phyloP scores from a whole-genome alignment of 805 yeast genomes.

The Cyberlindnera petersonii region DNA sequence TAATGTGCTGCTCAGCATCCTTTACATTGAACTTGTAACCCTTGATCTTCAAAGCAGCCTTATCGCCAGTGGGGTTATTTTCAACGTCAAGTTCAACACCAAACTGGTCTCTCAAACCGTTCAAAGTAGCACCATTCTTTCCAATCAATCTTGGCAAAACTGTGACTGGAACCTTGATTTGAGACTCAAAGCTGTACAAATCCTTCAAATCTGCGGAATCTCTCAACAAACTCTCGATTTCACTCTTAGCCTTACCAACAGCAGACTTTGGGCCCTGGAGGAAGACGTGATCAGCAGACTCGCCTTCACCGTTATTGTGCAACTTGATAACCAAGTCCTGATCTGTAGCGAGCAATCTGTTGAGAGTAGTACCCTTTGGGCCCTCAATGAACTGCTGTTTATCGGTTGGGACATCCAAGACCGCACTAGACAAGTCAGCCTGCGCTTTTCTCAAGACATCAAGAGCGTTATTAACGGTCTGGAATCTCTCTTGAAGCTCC shows the following conservation, averaged over 20 bases:
- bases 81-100: slow-evolving; percentile 75
- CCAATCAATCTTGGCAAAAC: slow-evolving; percentile 84
- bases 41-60: slow-evolving; percentile 52
- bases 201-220: slow-evolving; percentile 51
- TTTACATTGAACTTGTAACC: slow-evolving; percentile 80
- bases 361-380: slow-evolving; percentile 56
- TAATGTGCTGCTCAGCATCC: slow-evolving; percentile 60
- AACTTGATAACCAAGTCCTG: slow-evolving; percentile 41
- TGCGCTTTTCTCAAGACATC: slow-evolving; percentile 57
- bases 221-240: slow-evolving; percentile 49
- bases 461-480: slow-evolving; percentile 50
- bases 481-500: slow-evolving; percentile 54
- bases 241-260: slow-evolving; percentile 51
- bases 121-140: slow-evolving; percentile 74
- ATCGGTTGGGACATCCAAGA: slow-evolving; percentile 46
- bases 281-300: slow-evolving; percentile 49
- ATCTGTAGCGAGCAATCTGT: slow-evolving; percentile 32
- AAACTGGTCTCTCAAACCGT: slow-evolving; percentile 63
- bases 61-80: slow-evolving; percentile 43
- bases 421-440: slow-evolving; percentile 45
- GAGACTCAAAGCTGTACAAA: slow-evolving; percentile 38
- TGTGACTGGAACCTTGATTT: slow-evolving; percentile 58
- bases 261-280: slow-evolving; percentile 69
- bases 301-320: slow-evolving; percentile 34
- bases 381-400: slow-evolving; percentile 62